Percentiles rank a stretch among this genome's conserved stretches.
phyloP scores from a whole-genome alignment of 208 protist genomes.

The Trypanosoma avium region DNA sequence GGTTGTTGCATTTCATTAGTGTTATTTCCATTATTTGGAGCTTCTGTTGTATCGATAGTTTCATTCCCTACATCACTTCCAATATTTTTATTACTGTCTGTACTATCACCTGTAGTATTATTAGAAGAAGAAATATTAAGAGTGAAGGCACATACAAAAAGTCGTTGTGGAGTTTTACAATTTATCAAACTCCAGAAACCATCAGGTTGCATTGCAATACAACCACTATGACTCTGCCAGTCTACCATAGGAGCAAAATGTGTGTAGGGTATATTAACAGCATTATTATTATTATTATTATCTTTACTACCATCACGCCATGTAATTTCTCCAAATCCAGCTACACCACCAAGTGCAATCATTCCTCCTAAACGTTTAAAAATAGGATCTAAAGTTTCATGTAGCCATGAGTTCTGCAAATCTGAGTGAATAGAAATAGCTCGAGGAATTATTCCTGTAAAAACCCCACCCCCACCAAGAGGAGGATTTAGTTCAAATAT shows the following conservation, averaged over 20 bases:
- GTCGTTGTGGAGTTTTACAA: constrained; percentile 24
- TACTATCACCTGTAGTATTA: not conserved
- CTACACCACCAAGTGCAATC: constrained; percentile 30
- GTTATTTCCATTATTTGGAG: not conserved
- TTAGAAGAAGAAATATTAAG: constrained; percentile 6
- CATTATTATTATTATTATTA: not conserved
- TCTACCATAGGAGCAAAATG: constrained; percentile 36
- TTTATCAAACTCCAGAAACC: constrained; percentile 44
- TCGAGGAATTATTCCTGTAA: constrained; percentile 6
- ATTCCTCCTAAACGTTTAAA: constrained; percentile 3
- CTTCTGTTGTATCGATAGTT: not conserved
- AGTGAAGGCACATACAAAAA: constrained; percentile 48
- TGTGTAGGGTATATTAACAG: constrained; percentile 22
- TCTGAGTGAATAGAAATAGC: constrained; percentile 30
- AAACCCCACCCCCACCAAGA: not conserved
- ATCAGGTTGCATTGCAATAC: constrained; percentile 44
- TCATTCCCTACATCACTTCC: not conserved
- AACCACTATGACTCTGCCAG: constrained; percentile 38
- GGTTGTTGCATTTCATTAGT: constrained; percentile 4
- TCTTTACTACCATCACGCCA: constrained; percentile 35
- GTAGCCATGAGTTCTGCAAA: constrained; percentile 30
- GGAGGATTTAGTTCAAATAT: constrained; percentile 26
- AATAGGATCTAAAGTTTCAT: constrained; percentile 9
- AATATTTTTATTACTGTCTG: constrained; percentile 7
- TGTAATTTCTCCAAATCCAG: constrained; percentile 32